Percentiles rank a stretch among this genome's conserved stretches.
Evolutionary conservation across 2,329 filamentous ascomycete genomes (phyloP).

Genomic region (Venturia pyrina): DNA sequence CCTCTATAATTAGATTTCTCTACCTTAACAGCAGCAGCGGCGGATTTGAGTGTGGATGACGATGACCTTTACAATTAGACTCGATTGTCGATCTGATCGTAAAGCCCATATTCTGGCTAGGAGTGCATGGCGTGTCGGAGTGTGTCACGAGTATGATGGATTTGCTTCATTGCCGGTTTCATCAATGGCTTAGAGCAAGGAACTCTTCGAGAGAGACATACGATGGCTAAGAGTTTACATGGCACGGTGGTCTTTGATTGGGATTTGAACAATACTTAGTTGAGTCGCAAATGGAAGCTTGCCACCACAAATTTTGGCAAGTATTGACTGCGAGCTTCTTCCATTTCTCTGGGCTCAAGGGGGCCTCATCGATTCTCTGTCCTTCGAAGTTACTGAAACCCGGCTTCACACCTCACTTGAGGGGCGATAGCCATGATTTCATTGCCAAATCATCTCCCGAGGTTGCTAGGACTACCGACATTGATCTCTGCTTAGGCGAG

Average conservation of each 20-base stretch:
- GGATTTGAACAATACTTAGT: not conserved
- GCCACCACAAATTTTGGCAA: not conserved
- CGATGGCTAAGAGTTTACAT: not conserved
- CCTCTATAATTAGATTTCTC: constrained; percentile 70
- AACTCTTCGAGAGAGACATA: not conserved
- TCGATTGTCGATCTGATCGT: not conserved
- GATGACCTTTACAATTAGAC: constrained; percentile 91
- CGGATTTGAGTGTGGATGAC: constrained; percentile 36
- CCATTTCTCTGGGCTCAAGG: too few relatives aligned
- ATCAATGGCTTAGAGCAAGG: not conserved
- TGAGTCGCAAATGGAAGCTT: not conserved
- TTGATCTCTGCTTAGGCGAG: too few relatives aligned
- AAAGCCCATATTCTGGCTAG: not conserved
- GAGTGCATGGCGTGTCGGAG: constrained; percentile 2
- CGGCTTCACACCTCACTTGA: too few relatives aligned
- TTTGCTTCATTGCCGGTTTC: not conserved
- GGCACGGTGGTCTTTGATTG: not conserved
- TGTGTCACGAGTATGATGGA: not conserved
- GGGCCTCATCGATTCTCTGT: too few relatives aligned
- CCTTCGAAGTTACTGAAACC: too few relatives aligned
- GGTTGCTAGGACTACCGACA: too few relatives aligned
- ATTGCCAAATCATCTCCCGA: too few relatives aligned
- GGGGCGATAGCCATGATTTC: too few relatives aligned
- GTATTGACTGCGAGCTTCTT: too few relatives aligned
- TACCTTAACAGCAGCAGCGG: not conserved